Conservation (phyloP, 305 asterid species). For the Solanum aculeatissimum region DNA sequence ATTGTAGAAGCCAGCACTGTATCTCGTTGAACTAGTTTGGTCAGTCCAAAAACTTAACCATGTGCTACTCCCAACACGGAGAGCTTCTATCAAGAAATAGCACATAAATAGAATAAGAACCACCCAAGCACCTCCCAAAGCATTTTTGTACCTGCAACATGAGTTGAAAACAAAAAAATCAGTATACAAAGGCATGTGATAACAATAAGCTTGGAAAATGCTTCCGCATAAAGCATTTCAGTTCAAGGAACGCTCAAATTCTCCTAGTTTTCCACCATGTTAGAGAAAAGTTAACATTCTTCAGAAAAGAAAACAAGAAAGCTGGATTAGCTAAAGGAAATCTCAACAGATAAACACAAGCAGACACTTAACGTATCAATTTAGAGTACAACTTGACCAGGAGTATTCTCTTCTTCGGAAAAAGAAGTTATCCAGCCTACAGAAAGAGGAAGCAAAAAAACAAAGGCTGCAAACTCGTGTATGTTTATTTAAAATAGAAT, state of each 20-base stretch:
- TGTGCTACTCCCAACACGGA: slow-evolving; percentile 83
- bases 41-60: slow-evolving; percentile 98
- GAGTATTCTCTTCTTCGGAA: not conserved
- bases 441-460: not conserved
- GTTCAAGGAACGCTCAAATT: not conserved
- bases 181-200: not conserved
- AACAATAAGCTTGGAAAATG: not conserved
- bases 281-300: not conserved
- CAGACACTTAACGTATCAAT: not conserved
- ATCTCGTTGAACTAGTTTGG: slow-evolving; percentile 23
- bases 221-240: not conserved
- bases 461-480: not conserved
- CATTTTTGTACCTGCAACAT: slow-evolving; percentile 75
- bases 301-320: not conserved
- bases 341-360: not conserved
- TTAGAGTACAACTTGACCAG: not conserved
- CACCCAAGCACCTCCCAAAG: slow-evolving; percentile 94
- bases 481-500: not conserved
- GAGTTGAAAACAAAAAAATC: not conserved
- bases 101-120: slow-evolving; percentile 59
- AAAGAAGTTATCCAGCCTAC: not conserved
- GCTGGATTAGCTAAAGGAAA: not conserved
- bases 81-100: slow-evolving; percentile 54
- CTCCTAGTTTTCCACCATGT: not conserved
- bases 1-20: slow-evolving; percentile 68